These are phyloP conservation scores for Dryas drummondii DNA, from an alignment of 306 rosid species.

Conservation along the genomic window DNA sequence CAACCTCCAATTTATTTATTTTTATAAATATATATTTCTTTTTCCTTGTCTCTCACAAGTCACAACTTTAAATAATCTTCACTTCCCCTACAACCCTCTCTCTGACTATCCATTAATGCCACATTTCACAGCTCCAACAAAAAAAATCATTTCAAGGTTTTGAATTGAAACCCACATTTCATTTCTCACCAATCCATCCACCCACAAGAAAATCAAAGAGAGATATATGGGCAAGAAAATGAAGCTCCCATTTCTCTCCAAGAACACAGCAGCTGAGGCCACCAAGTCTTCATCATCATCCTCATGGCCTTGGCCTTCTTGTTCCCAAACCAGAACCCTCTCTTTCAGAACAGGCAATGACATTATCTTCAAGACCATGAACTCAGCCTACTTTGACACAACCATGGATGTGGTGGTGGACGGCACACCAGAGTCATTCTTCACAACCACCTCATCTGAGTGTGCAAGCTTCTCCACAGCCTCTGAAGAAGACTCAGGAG, in stretches of 20 bases:
- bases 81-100: slow-evolving; percentile 20
- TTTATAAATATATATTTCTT: not conserved
- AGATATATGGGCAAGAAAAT: slow-evolving; percentile 48
- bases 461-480: slow-evolving; percentile 39
- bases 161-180: slow-evolving; percentile 6
- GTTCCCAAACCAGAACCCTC: slow-evolving; percentile 70
- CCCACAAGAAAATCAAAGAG: not conserved
- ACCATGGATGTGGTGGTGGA: not conserved
- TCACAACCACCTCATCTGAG: slow-evolving; percentile 32
- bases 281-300: slow-evolving; percentile 10
- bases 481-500: slow-evolving; percentile 27
- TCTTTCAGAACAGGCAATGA: slow-evolving; percentile 51
- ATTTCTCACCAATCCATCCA: slow-evolving; percentile 7
- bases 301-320: slow-evolving; percentile 67
- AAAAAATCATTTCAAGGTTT: slow-evolving; percentile 19
- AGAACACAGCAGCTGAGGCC: slow-evolving; percentile 18
- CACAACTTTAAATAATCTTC: slow-evolving; percentile 28
- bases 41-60: slow-evolving; percentile 19
- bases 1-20: not conserved
- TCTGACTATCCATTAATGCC: slow-evolving; percentile 53
- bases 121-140: slow-evolving; percentile 27
- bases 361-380: slow-evolving; percentile 39
- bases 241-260: slow-evolving; percentile 67
- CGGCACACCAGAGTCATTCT: slow-evolving; percentile 18
- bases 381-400: slow-evolving; percentile 49